These are phyloP conservation scores for Lasiosphaeria miniovina DNA, from an alignment of 495 filamentous ascomycete genomes.

Conservation along the genomic window DNA sequence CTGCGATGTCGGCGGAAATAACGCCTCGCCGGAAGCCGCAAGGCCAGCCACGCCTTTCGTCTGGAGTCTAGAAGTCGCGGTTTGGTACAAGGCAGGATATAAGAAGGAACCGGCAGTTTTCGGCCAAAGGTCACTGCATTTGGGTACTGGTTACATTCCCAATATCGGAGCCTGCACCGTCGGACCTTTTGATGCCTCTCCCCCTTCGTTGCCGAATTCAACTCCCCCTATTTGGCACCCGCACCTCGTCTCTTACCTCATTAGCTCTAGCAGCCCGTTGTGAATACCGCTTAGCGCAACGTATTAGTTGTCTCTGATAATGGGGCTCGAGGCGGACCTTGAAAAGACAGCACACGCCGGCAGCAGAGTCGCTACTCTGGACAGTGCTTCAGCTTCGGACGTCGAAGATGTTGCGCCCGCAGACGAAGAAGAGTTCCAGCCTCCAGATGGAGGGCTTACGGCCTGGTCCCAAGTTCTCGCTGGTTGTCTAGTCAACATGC, in stretches of 20 bases:
- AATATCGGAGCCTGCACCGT: too few species aligned
- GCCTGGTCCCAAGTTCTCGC: conserved; percentile 46
- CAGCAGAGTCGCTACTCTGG: background rate
- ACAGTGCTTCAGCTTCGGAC: conserved; percentile 4
- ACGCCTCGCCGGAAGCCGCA: conserved; percentile 1
- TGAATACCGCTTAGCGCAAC: background rate
- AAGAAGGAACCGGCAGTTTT: too few species aligned
- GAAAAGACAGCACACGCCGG: conserved; percentile 4
- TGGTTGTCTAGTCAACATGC: conserved; percentile 36
- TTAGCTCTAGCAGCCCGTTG: background rate
- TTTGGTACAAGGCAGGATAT: too few species aligned
- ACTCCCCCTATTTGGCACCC: too few species aligned
- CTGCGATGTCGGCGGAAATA: conserved; percentile 17
- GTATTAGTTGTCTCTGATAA: background rate
- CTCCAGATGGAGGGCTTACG: conserved; percentile 38
- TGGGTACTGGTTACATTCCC: too few species aligned
- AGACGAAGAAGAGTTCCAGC: conserved; percentile 21
- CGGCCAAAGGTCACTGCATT: too few species aligned
- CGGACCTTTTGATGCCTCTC: too few species aligned
- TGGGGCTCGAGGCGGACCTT: conserved; percentile 9
- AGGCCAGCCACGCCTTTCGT: too few species aligned
- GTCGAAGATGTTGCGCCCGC: background rate
- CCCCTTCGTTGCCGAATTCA: too few species aligned
- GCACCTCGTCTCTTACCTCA: background rate
- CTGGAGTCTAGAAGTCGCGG: too few species aligned